phyloP scores from a whole-genome alignment of 2,329 filamentous ascomycete species.

The Xylaria sp. region DNA sequence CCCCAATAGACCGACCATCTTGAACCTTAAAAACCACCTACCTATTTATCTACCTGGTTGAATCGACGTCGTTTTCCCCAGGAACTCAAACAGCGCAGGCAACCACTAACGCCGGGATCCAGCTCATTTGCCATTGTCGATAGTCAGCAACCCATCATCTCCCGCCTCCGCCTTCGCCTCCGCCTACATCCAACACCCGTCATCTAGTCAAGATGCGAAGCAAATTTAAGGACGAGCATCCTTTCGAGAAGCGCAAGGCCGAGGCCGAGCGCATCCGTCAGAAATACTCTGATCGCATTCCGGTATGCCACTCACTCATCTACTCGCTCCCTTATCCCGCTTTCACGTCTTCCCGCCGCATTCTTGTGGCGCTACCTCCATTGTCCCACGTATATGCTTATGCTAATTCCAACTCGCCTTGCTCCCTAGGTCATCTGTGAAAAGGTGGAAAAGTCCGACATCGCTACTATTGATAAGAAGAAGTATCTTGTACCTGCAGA shows the following conservation, averaged over 20 bases:
- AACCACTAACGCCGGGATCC: constrained; percentile 11
- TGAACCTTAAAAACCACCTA: background rate
- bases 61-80: background rate
- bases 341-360: constrained; percentile 23
- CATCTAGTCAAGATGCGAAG: constrained; percentile 80
- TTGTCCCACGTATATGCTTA: background rate
- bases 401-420: constrained; percentile 40
- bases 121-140: constrained; percentile 5
- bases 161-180: constrained; percentile 26
- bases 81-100: background rate
- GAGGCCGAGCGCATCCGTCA: constrained; percentile 99
- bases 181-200: constrained; percentile 31
- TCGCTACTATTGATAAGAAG: constrained; percentile 99
- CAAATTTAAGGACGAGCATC: constrained; percentile 99
- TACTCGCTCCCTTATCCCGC: background rate
- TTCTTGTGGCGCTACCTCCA: background rate
- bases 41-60: background rate
- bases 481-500: constrained; percentile 99
- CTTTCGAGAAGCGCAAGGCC: constrained; percentile 99
- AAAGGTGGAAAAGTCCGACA: constrained; percentile 99
- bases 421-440: constrained; percentile 90
- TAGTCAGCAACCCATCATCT: constrained; percentile 29
- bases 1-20: background rate
- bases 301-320: constrained; percentile 70
- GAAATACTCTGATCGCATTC: constrained; percentile 98